Conservation (phyloP, 2,329 filamentous ascomycete genomes). For the Colletotrichum higginsianum region DNA sequence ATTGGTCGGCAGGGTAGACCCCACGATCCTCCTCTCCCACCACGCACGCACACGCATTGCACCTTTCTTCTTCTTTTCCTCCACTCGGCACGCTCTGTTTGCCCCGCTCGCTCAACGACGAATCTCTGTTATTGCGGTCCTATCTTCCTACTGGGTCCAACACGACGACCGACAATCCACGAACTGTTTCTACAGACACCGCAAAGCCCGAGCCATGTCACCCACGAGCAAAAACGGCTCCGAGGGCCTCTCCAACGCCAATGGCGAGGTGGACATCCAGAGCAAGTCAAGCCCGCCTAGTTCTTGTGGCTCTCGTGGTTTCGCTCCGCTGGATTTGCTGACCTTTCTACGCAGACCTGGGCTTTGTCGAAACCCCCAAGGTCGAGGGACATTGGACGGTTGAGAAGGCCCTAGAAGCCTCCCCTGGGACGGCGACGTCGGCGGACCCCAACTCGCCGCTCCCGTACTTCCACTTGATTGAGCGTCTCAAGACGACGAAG, state of each 20-base stretch:
- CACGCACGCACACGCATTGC: neutral
- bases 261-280: slow-evolving; percentile 38
- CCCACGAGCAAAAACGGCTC: slow-evolving; percentile 18
- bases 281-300: slow-evolving; percentile 25
- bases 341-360: slow-evolving; percentile 42
- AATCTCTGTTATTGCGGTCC: too few relatives aligned
- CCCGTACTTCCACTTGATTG: slow-evolving; percentile 94
- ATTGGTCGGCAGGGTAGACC: neutral
- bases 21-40: neutral
- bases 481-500: slow-evolving; percentile 95
- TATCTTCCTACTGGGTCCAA: neutral
- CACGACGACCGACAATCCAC: too few relatives aligned
- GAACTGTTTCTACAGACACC: neutral
- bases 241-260: slow-evolving; percentile 19
- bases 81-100: neutral
- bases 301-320: neutral
- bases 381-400: slow-evolving; percentile 47
- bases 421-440: slow-evolving; percentile 57
- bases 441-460: slow-evolving; percentile 80
- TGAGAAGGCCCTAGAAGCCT: slow-evolving; percentile 42
- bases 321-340: neutral
- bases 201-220: slow-evolving; percentile 15
- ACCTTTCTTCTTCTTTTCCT: neutral
- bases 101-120: neutral
- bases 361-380: slow-evolving; percentile 45